Percentiles rank a stretch among this genome's conserved stretches.
Evolutionary conservation across 2,329 filamentous ascomycete genomes (phyloP).

Genomic region (Drechmeria coniospora): DNA sequence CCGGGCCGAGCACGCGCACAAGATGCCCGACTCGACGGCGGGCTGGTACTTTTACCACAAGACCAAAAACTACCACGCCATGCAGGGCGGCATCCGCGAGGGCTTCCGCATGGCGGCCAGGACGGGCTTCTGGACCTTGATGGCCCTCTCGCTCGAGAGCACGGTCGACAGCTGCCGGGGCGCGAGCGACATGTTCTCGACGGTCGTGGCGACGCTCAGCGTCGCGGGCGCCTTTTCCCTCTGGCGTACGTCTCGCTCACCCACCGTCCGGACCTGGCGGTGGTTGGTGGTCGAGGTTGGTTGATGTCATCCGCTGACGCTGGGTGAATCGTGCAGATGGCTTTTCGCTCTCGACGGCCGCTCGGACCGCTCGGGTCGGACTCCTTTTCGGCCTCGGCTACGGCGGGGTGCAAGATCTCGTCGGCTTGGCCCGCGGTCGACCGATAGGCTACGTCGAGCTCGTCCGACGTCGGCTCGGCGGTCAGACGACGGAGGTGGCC

Average conservation of each 20-base stretch:
- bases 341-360: constrained; percentile 62
- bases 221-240: constrained; percentile 78
- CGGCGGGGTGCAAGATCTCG: constrained; percentile 63
- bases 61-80: constrained; percentile 83
- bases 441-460: constrained; percentile 62
- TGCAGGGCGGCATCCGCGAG: constrained; percentile 62
- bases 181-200: constrained; percentile 63
- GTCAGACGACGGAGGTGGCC: constrained; percentile 7
- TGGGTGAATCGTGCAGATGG: too few species aligned
- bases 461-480: constrained; percentile 28
- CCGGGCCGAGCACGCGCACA: constrained; percentile 90
- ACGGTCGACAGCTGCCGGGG: constrained; percentile 51
- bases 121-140: constrained; percentile 55
- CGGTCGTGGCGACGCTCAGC: constrained; percentile 66
- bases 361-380: constrained; percentile 65
- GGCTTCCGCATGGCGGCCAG: constrained; percentile 59
- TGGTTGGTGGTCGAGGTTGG: too few species aligned
- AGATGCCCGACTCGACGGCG: constrained; percentile 63
- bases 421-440: constrained; percentile 55
- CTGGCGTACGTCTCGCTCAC: constrained; percentile 46
- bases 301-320: too few species aligned
- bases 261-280: too few species aligned
- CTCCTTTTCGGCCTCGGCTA: constrained; percentile 65
- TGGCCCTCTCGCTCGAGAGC: constrained; percentile 73
- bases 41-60: constrained; percentile 99